phyloP scores from a whole-genome alignment of 176 grass and related monocot genomes.

The Aechmea fasciata region DNA sequence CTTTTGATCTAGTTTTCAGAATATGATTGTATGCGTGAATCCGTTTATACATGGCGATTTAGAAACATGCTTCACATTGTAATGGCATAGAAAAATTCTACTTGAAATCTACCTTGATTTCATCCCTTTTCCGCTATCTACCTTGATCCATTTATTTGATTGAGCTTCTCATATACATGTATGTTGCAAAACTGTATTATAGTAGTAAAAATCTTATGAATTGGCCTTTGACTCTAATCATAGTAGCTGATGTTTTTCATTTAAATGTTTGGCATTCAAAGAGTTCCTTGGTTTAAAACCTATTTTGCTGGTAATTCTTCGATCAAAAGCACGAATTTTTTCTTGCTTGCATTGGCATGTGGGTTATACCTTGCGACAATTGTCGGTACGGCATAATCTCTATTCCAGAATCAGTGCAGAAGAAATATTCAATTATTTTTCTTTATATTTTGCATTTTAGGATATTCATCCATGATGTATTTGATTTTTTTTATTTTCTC shows the following conservation, averaged over 20 bases:
- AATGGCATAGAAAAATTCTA: no score
- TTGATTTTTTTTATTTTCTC: neutral
- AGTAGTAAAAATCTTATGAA: neutral
- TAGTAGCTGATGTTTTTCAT: no score
- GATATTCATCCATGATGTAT: neutral
- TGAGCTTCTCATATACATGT: neutral
- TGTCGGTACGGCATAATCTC: neutral
- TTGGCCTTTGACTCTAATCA: neutral
- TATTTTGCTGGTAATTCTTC: neutral
- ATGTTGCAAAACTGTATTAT: neutral
- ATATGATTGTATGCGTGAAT: neutral
- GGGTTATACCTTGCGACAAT: neutral
- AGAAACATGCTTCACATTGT: neutral
- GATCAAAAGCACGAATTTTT: neutral
- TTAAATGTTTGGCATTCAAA: no score
- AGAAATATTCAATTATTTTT: neutral
- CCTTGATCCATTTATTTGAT: neutral
- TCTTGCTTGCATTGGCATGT: constrained; percentile 1
- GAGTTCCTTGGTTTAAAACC: neutral
- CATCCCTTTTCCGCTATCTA: neutral
- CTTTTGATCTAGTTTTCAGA: neutral
- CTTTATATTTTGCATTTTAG: neutral
- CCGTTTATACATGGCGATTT: neutral
- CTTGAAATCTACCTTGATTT: neutral
- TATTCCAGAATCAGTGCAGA: neutral